Conservation (phyloP, 345 rosid genomes). For the Dovyalis caffra region DNA sequence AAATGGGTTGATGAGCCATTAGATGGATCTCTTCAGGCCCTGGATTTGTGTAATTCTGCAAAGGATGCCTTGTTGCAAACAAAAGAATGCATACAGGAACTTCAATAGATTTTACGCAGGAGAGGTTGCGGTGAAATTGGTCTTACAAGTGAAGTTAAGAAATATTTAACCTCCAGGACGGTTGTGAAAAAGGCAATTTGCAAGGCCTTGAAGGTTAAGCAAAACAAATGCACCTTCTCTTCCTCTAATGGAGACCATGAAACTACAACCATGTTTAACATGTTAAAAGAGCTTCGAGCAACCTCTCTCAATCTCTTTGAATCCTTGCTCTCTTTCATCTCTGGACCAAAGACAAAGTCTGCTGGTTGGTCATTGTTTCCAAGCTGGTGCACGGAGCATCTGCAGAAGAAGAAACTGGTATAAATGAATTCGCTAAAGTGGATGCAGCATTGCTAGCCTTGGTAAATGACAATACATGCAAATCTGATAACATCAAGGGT, state of each 20-base stretch:
- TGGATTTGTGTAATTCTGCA: not conserved
- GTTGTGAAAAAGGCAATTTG: conserved; percentile 38
- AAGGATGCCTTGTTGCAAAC: conserved; percentile 26
- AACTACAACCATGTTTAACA: conserved; percentile 1
- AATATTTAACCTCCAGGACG: conserved; percentile 45
- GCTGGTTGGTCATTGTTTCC: too few species aligned
- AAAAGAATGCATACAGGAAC: conserved; percentile 21
- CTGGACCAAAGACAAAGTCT: too few species aligned
- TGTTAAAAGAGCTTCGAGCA: conserved; percentile 36
- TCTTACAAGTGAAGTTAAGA: conserved; percentile 26
- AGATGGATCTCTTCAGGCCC: too few species aligned
- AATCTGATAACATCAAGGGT: not conserved
- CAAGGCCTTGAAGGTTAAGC: conserved; percentile 32
- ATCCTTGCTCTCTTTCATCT: conserved; percentile 30
- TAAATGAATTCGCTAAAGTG: not conserved
- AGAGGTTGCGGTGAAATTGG: conserved; percentile 9
- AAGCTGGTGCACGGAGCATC: too few species aligned
- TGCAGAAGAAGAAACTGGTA: not conserved
- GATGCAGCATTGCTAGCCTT: not conserved
- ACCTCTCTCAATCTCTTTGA: conserved; percentile 28
- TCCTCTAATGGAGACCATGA: conserved; percentile 5
- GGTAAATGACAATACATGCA: not conserved
- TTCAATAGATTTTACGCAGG: conserved; percentile 26
- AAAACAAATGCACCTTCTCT: conserved; percentile 15
- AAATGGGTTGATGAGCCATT: not conserved